Conservation (phyloP, 208 protist species). For the Trichomonas tenax region DNA sequence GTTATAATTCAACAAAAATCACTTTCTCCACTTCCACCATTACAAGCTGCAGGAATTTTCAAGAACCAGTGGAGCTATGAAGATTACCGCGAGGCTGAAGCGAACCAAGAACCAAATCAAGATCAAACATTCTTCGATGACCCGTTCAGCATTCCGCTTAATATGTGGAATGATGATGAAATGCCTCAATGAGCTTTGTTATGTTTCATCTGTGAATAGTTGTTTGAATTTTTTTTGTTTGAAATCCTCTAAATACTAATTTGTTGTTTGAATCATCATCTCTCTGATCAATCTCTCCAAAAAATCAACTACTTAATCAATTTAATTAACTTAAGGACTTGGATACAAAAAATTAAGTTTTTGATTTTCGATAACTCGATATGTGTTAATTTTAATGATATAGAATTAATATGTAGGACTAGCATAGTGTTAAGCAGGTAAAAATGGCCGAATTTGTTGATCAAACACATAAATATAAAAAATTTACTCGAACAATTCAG, state of each 20-base stretch:
- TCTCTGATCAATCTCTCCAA: too few relatives aligned
- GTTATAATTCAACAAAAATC: neutral
- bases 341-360: too few relatives aligned
- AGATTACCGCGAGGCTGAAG: neutral
- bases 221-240: neutral
- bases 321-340: too few relatives aligned
- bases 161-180: neutral
- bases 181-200: neutral
- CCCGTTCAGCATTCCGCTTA: neutral
- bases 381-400: too few relatives aligned
- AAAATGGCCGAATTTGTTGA: too few relatives aligned
- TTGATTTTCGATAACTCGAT: too few relatives aligned
- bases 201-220: neutral
- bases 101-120: neutral
- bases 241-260: too few relatives aligned
- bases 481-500: neutral
- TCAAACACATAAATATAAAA: too few relatives aligned
- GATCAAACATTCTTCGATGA: neutral
- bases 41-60: neutral
- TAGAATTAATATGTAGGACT: too few relatives aligned
- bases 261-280: too few relatives aligned
- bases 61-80: neutral
- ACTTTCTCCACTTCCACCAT: neutral
- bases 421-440: too few relatives aligned
- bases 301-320: too few relatives aligned